Evolutionary conservation across 352 stramenopile species (phyloP), one percentile per base, ranked within the genome.

Genomic region (Chloridella minuta): DNA sequence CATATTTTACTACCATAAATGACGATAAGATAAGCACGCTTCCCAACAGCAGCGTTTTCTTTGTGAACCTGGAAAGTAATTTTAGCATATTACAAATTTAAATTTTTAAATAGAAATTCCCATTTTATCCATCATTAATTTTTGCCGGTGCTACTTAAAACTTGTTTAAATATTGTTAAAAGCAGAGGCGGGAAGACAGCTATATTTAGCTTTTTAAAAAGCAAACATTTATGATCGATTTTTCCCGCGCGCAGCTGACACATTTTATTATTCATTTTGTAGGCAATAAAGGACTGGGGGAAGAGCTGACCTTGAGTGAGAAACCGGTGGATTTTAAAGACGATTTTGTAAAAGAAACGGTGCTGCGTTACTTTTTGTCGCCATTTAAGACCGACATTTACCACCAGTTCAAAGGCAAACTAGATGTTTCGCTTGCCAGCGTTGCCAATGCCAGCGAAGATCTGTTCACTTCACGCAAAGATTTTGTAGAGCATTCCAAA

Each of bases 311-410:
- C 2, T 10, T 22, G 2, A 83, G 51, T 10, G 51, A 83, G 4
- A 2, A 83, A 83, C n/a, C 2, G 2, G 2, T 83, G 2, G 51
- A 83, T 0, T 83, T 83, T 83, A 83, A 83, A 24, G 51, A 83
- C 10, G 51, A 83, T 83, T 83, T 83, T 83, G 51, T 83, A 83
- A 83, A 83, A 83, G 51, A 2, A 83, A 83, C 51, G 0, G 10
- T 83, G n/a, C 23, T 83, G 1, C 2, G 51, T 24, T 83, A 83
- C 4, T 10, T 83, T 83, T 83, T 83, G 4, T 83, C 51, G 23
- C 51, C 51, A 4, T 83, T 83, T 24, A 83, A 83, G 4, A 83
- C 51, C 51, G 51, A 83, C 10, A 83, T 83, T 83, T 83, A 83
- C 10, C 10, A 83, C 4, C 51, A 83, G 51, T 83, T 83, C 4